Conservation (phyloP, 2,329 filamentous ascomycete genomes). For the Fusarium sacchari region DNA sequence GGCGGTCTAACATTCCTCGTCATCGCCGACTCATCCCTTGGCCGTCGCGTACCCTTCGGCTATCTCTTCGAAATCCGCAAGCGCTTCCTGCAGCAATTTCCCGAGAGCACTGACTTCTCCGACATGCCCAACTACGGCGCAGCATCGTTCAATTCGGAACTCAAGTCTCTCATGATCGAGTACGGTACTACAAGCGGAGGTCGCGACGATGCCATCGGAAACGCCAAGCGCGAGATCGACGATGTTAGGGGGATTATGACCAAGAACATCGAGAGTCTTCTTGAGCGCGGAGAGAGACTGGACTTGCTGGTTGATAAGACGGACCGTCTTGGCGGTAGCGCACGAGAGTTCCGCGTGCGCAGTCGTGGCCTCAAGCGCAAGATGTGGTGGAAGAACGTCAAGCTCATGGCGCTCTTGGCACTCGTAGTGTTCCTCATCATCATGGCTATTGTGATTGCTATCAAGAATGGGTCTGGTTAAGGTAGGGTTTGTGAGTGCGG, state of each 20-base stretch:
- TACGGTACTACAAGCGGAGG: constrained; percentile 82
- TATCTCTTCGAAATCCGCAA: constrained; percentile 92
- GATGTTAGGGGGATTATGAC: constrained; percentile 94
- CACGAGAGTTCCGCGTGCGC: constrained; percentile 88
- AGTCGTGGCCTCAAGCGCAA: constrained; percentile 86
- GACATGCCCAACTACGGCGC: constrained; percentile 89
- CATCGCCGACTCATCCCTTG: constrained; percentile 81
- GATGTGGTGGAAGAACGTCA: constrained; percentile 99
- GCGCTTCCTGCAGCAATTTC: constrained; percentile 80
- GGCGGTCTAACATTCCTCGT: constrained; percentile 93
- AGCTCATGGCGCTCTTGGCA: constrained; percentile 83
- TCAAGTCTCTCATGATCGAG: constrained; percentile 82
- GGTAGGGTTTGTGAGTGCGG: neutral
- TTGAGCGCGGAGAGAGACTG: constrained; percentile 92
- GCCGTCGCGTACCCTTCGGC: constrained; percentile 90
- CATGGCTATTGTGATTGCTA: constrained; percentile 63
- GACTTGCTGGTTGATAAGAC: constrained; percentile 97
- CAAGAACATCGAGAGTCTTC: constrained; percentile 88
- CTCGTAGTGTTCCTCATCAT: constrained; percentile 73
- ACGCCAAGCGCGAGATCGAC: constrained; percentile 89
- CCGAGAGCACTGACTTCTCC: constrained; percentile 74
- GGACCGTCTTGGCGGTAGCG: constrained; percentile 86
- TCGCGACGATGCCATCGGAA: constrained; percentile 82
- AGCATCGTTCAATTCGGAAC: constrained; percentile 82
- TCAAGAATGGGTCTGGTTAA: constrained; percentile 54